These are phyloP conservation scores for Paraphoma chrysanthemicola DNA, from an alignment of 2,329 filamentous ascomycete genomes.

Conservation along the genomic window DNA sequence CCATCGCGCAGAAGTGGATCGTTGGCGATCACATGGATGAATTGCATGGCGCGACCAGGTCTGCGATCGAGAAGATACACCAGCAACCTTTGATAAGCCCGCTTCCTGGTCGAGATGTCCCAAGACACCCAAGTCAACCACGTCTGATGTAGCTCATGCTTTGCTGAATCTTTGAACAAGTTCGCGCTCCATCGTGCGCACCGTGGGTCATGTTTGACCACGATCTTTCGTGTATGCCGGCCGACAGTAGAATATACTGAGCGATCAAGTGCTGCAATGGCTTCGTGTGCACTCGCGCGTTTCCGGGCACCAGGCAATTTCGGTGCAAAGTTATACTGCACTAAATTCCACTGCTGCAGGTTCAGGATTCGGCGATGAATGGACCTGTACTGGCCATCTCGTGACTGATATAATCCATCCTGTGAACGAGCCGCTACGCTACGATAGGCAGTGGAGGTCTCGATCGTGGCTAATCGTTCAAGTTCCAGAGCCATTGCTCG, in stretches of 20 bases:
- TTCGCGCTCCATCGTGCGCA: slow-evolving; percentile 13
- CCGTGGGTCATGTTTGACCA: slow-evolving; percentile 26
- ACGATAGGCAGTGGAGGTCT: not conserved
- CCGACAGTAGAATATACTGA: slow-evolving; percentile 21
- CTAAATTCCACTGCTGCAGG: slow-evolving; percentile 17
- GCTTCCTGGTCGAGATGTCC: slow-evolving; percentile 14
- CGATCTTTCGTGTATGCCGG: slow-evolving; percentile 20
- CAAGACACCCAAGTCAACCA: slow-evolving; percentile 28
- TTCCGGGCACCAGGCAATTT: not conserved
- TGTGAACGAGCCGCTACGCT: slow-evolving; percentile 3
- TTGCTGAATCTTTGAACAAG: slow-evolving; percentile 17
- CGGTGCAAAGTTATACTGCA: slow-evolving; percentile 11
- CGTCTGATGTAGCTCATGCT: slow-evolving; percentile 13
- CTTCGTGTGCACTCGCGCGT: slow-evolving; percentile 10
- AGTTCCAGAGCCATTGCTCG: slow-evolving; percentile 7
- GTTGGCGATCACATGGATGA: slow-evolving; percentile 30
- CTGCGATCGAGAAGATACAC: slow-evolving; percentile 38
- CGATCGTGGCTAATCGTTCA: not conserved
- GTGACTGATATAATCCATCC: not conserved
- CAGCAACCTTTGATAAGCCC: slow-evolving; percentile 28
- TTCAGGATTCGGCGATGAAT: slow-evolving; percentile 33
- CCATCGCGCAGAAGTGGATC: slow-evolving; percentile 36
- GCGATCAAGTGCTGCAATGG: slow-evolving; percentile 38
- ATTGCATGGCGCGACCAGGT: slow-evolving; percentile 34
- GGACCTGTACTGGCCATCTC: slow-evolving; percentile 37